phyloP scores from a whole-genome alignment of 805 yeast species.

The Blastobotrys peoriensis region DNA sequence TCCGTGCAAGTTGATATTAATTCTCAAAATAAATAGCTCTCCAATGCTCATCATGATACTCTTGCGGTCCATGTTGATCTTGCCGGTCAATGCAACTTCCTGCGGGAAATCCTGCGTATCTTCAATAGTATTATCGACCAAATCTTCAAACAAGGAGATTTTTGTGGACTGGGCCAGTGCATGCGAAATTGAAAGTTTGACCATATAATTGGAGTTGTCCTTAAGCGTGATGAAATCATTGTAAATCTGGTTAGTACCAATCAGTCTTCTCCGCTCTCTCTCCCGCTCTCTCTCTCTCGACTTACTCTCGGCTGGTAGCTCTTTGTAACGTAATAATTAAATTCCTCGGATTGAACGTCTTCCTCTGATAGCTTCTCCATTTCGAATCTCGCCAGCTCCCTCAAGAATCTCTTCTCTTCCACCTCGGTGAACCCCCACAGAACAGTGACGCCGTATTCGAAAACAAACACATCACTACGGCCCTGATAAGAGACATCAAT shows the following conservation, averaged over 20 bases:
- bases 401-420: conserved; percentile 77
- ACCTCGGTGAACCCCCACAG: conserved; percentile 89
- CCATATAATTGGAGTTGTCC: conserved; percentile 86
- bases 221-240: conserved; percentile 91
- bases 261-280: too few relatives aligned
- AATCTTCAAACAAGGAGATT: conserved; percentile 89
- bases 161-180: conserved; percentile 95
- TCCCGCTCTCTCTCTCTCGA: too few relatives aligned
- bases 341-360: conserved; percentile 91
- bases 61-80: conserved; percentile 87
- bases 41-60: conserved; percentile 98
- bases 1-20: conserved; percentile 39
- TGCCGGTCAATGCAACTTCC: conserved; percentile 90
- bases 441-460: conserved; percentile 96
- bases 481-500: conserved; percentile 71
- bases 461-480: conserved; percentile 73
- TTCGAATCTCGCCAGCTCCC: conserved; percentile 82
- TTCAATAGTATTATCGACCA: conserved; percentile 93
- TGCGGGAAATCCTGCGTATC: conserved; percentile 97
- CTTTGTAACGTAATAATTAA: conserved; percentile 89
- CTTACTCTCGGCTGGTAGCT: conserved; percentile 78
- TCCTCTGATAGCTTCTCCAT: conserved; percentile 85
- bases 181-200: conserved; percentile 87
- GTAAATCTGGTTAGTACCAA: conserved; percentile 60
- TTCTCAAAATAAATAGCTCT: conserved; percentile 75